Conservation (phyloP, 352 stramenopile species). For the Thalassiosira allenii region DNA sequence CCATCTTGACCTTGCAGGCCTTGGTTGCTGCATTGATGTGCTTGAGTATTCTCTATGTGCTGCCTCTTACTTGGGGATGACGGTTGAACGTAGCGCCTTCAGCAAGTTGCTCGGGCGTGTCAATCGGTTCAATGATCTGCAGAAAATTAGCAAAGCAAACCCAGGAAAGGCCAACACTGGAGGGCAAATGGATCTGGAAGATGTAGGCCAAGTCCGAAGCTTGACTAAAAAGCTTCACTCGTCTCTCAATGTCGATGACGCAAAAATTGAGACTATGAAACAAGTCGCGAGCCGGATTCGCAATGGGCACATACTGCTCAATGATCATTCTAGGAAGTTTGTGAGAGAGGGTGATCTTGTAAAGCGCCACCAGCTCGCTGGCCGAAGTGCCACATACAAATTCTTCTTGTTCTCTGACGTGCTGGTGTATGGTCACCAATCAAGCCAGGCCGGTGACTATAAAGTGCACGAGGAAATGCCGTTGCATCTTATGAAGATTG, state of each 20-base stretch:
- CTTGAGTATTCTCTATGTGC: constrained; percentile 83
- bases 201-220: constrained; percentile 63
- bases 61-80: constrained; percentile 86
- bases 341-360: constrained; percentile 93
- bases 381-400: constrained; percentile 85
- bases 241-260: constrained; percentile 49
- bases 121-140: constrained; percentile 74
- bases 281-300: constrained; percentile 91
- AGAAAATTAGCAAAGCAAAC: constrained; percentile 35
- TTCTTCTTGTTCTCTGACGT: constrained; percentile 91
- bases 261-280: constrained; percentile 64
- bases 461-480: constrained; percentile 88
- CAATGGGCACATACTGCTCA: constrained; percentile 91
- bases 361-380: constrained; percentile 92
- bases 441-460: constrained; percentile 70
- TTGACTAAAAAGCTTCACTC: constrained; percentile 61
- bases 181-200: constrained; percentile 28
- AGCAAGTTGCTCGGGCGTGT: constrained; percentile 80
- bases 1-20: constrained; percentile 80
- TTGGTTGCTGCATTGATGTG: constrained; percentile 81
- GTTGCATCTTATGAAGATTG: constrained; percentile 86
- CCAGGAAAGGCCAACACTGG: constrained; percentile 20
- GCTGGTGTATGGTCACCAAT: constrained; percentile 88
- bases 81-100: constrained; percentile 82
- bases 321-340: constrained; percentile 92